phyloP scores from a whole-genome alignment of 129 eudicot genomes.

The Centella asiatica region DNA sequence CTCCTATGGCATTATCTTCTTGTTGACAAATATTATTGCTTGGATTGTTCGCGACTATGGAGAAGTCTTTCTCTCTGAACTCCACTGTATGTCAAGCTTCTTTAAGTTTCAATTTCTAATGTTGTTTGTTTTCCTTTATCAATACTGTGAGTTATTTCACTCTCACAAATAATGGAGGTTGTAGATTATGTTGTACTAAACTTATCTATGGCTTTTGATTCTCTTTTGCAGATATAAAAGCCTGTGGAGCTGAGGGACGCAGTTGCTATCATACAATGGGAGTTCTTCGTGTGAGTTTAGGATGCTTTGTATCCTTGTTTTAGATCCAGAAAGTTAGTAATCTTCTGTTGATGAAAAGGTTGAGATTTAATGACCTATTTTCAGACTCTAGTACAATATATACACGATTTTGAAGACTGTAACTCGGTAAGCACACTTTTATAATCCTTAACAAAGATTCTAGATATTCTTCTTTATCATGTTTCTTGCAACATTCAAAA shows the following conservation, averaged over 20 bases:
- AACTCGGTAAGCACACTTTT: no score
- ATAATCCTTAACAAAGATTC: constrained; percentile 45
- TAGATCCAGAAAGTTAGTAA: not conserved
- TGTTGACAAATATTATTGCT: constrained; percentile 60
- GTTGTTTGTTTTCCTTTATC: not conserved
- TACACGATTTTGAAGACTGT: not conserved
- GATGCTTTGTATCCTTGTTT: constrained; percentile 81
- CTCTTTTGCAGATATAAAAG: constrained; percentile 52
- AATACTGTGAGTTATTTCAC: not conserved
- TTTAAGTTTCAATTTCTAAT: not conserved
- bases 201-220: not conserved
- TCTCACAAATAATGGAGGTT: no score
- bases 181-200: not conserved
- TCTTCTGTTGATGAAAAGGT: not conserved
- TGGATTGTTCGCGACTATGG: constrained; percentile 94
- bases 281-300: constrained; percentile 89
- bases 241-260: constrained; percentile 53
- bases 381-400: not conserved
- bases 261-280: constrained; percentile 81
- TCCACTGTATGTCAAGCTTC: constrained; percentile 46
- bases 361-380: no score
- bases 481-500: constrained; percentile 61
- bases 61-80: constrained; percentile 37
- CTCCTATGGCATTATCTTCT: constrained; percentile 74
- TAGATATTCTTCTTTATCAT: constrained; percentile 78